Evolutionary conservation across 441 rosid species (phyloP).

Genomic region (Rhodomyrtus psidioides): DNA sequence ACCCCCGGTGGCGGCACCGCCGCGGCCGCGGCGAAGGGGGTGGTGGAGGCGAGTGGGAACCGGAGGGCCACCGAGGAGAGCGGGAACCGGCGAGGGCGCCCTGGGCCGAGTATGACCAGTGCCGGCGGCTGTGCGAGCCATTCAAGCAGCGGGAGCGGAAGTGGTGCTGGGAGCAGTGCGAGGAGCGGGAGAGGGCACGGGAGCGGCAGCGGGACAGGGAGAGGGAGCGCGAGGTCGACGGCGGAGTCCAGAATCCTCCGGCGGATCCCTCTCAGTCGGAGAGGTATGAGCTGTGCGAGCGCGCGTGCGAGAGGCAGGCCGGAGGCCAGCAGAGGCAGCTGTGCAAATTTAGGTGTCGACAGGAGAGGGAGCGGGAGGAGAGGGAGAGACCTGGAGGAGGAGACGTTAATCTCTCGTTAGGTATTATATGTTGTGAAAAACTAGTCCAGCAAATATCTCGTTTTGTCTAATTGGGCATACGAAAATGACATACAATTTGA

Average conservation of each 20-base stretch:
- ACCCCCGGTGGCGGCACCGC: neutral
- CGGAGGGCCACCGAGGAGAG: neutral
- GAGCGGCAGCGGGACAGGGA: constrained; percentile 2
- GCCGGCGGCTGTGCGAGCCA: neutral
- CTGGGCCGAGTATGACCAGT: neutral
- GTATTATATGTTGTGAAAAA: neutral
- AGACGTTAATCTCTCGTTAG: neutral
- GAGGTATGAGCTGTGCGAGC: constrained; percentile 1
- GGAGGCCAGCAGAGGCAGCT: constrained; percentile 4
- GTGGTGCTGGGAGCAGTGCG: constrained; percentile 16
- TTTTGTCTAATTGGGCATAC: neutral
- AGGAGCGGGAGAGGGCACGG: neutral
- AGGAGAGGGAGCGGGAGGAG: neutral
- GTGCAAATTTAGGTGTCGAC: constrained; percentile 10
- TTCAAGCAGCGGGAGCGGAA: neutral
- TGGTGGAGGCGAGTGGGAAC: neutral
- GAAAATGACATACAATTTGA: neutral
- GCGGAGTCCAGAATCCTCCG: neutral
- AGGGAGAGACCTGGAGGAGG: neutral
- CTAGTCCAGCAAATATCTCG: neutral
- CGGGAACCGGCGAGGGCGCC: neutral
- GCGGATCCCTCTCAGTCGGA: neutral
- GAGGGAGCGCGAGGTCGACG: constrained; percentile 3
- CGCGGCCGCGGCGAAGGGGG: neutral
- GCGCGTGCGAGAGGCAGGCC: neutral